phyloP scores from a whole-genome alignment of 345 rosid genomes.

The Arabidopsis thaliana region TAIR10.1 NC_003070.9:17200501-17201000 shows the following conservation, averaged over 20 bases:
- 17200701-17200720: slow-evolving; percentile 35
- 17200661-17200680: slow-evolving; percentile 87
- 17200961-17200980: too few relatives aligned
- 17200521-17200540: slow-evolving; percentile 68
- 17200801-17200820: background rate
- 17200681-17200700: slow-evolving; percentile 18
- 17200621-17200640: slow-evolving; percentile 86
- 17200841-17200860: too few relatives aligned
- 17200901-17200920: too few relatives aligned
- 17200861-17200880: too few relatives aligned
- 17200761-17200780: slow-evolving; percentile 17
- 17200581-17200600: slow-evolving; percentile 93
- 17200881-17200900: too few relatives aligned
- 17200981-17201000: too few relatives aligned
- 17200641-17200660: slow-evolving; percentile 71
- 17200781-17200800: background rate
- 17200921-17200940: too few relatives aligned
- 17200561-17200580: slow-evolving; percentile 87
- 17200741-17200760: background rate
- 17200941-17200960: too few relatives aligned
- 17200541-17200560: slow-evolving; percentile 72
- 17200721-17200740: slow-evolving; percentile 33
- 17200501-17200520: slow-evolving; percentile 48
- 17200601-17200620: slow-evolving; percentile 89
- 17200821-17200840: background rate